phyloP scores from a whole-genome alignment of 352 stramenopile genomes.

The Albugo candida region DNA sequence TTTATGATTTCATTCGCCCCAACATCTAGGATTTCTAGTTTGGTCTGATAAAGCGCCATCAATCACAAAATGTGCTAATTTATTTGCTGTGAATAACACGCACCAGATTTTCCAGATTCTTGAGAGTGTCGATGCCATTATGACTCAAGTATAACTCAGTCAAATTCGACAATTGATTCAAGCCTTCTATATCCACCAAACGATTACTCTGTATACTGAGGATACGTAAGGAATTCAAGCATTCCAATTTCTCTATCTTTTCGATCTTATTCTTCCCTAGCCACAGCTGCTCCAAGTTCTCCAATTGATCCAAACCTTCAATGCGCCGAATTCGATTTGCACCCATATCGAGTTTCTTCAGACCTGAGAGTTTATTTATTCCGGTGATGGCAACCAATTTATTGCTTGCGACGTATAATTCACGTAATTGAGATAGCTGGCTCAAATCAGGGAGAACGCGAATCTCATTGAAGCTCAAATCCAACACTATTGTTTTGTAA shows the following conservation, averaged over 20 bases:
- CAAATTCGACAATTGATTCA: constrained; percentile 68
- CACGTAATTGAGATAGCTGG: constrained; percentile 70
- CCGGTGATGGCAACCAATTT: constrained; percentile 92
- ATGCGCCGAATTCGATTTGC: constrained; percentile 91
- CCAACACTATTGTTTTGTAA: constrained; percentile 30
- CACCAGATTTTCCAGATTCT: constrained; percentile 58
- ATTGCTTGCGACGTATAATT: constrained; percentile 94
- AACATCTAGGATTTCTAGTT: constrained; percentile 44
- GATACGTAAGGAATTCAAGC: constrained; percentile 77
- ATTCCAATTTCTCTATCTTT: constrained; percentile 68
- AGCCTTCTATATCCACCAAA: constrained; percentile 82
- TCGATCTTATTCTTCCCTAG: constrained; percentile 98
- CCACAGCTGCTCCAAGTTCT: constrained; percentile 90
- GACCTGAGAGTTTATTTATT: constrained; percentile 52
- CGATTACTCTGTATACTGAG: constrained; percentile 89
- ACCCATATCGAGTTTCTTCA: constrained; percentile 92
- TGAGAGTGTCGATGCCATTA: constrained; percentile 88
- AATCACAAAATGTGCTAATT: not conserved
- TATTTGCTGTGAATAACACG: not conserved
- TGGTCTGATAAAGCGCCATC: constrained; percentile 15
- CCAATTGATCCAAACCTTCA: constrained; percentile 78
- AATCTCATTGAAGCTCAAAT: constrained; percentile 96
- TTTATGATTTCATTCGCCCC: constrained; percentile 63
- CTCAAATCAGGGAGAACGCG: constrained; percentile 68
- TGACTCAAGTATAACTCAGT: constrained; percentile 96